Evolutionary conservation across 169 alveolate genomes (phyloP).

Genomic region (Cryptosporidium felis): DNA sequence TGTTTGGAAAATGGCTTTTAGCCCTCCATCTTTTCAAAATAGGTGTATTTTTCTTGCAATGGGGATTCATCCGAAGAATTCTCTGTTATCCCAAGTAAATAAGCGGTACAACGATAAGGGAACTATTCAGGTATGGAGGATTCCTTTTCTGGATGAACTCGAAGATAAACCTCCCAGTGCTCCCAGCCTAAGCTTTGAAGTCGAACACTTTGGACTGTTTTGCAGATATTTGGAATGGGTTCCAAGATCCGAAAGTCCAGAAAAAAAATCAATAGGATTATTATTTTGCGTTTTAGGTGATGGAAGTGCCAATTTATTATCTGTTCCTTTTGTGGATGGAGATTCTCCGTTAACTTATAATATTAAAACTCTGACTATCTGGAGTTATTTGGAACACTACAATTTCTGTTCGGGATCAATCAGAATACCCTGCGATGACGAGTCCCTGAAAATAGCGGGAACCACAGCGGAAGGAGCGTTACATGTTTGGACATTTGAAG

Average conservation of each 20-base stretch:
- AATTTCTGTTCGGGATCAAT: slow-evolving; percentile 41
- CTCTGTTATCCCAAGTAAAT: slow-evolving; percentile 30
- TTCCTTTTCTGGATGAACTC: background rate
- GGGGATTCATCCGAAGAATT: slow-evolving; percentile 12
- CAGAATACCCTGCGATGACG: slow-evolving; percentile 9
- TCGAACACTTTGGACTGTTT: slow-evolving; percentile 17
- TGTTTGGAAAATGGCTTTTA: slow-evolving; percentile 67
- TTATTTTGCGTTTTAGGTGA: slow-evolving; percentile 32
- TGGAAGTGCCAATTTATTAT: slow-evolving; percentile 10
- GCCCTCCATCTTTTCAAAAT: slow-evolving; percentile 10
- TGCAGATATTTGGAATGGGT: slow-evolving; percentile 66
- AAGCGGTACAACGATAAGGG: slow-evolving; percentile 33
- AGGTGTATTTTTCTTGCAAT: slow-evolving; percentile 8
- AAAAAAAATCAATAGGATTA: background rate
- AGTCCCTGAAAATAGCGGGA: slow-evolving; percentile 14
- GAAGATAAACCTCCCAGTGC: background rate
- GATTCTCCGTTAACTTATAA: background rate
- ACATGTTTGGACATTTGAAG: slow-evolving; percentile 46
- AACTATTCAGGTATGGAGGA: slow-evolving; percentile 41
- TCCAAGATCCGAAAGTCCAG: slow-evolving; percentile 5
- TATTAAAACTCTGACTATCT: background rate
- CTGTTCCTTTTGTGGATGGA: background rate
- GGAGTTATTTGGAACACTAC: slow-evolving; percentile 9
- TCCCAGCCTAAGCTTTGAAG: slow-evolving; percentile 1
- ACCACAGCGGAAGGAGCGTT: slow-evolving; percentile 44